Conservation (phyloP, 1,284 basidiomycete species). For the Trametes pubescens region DNA sequence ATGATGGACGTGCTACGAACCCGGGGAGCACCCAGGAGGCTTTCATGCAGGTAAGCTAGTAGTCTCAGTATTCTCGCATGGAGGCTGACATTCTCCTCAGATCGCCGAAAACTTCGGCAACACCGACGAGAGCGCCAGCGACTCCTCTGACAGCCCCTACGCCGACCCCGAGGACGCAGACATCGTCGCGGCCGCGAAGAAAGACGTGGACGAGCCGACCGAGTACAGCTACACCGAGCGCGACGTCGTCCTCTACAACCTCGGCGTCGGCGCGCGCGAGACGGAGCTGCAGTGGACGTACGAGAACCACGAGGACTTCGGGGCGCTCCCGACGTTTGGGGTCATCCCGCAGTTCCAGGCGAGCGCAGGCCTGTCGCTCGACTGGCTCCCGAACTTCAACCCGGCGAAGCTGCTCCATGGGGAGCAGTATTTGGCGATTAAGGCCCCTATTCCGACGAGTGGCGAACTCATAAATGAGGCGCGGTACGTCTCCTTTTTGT, state of each 20-base stretch:
- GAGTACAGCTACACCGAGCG: constrained; percentile 86
- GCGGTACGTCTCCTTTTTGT: constrained; percentile 53
- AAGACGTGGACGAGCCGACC: constrained; percentile 58
- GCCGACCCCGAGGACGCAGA: constrained; percentile 87
- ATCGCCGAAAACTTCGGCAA: constrained; percentile 87
- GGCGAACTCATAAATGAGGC: constrained; percentile 85
- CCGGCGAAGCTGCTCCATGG: constrained; percentile 98
- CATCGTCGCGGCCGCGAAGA: constrained; percentile 87
- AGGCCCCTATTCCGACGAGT: constrained; percentile 86
- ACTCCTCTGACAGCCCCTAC: constrained; percentile 57
- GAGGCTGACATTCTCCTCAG: constrained; percentile 40
- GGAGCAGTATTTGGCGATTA: constrained; percentile 95
- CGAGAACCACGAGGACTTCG: constrained; percentile 90
- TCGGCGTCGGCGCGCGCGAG: constrained; percentile 95
- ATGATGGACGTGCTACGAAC: constrained; percentile 82
- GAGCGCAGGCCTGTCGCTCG: constrained; percentile 68
- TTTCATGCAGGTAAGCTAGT: constrained; percentile 64
- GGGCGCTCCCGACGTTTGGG: constrained; percentile 92
- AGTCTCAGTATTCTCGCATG: not conserved
- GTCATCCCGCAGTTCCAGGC: constrained; percentile 94
- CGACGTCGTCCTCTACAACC: constrained; percentile 95
- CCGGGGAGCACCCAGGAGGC: constrained; percentile 79
- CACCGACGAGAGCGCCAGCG: constrained; percentile 47
- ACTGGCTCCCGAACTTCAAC: constrained; percentile 95
- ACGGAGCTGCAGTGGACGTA: constrained; percentile 93